Base-by-base conservation (phyloP, 495 filamentous ascomycete species). In the Evernia prunastri region DNA sequence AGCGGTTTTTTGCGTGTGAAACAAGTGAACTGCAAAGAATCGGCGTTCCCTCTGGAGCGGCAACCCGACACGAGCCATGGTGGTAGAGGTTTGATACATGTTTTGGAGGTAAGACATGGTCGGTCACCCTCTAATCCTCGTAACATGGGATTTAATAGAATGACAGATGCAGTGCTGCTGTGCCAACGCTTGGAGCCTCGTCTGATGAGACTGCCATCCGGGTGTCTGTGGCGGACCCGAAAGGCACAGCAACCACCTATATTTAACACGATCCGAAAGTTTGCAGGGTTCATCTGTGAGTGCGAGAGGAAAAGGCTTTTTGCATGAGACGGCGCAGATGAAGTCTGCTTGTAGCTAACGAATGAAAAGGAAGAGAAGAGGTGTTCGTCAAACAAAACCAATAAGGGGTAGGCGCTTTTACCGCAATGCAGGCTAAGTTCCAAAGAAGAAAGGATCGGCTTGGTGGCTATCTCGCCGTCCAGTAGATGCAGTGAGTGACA, bases 1-100 rank as follows among this genome's bases (percentile, higher is more conserved):
- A 31, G 29, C 33, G 42, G 42, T 56, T 62, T 56, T 56, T 36
- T 31, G 60, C 60, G 36, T 62, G 18, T 42, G 60, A 62, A 62
- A 40, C 60, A 25, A 56, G 56, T 37, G 49, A 23, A n/a, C 7
- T 62, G 7, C 31, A 31, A 25, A 25, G 36, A 51, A 12, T n/a
- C 27, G 59, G 8, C 29, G 59, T 47, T 47, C 27, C 31, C 18
- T 29, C 40, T 3, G 39, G 7, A 36, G 10, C 7, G 27, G 23
- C 27, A 36, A 17, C 13, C 25, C 31, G 35, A 29, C 59, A 29
- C 31, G 31, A 35, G 18, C 23, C 20, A 25, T 40, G 23, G 20
- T 25, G 31, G 53, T 43, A 15, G 33, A 53, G 35, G 11, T 39
- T 33, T 37, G 18, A 5, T 51, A 23, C 47, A 15, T 51, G 25